Base-by-base conservation (phyloP, 257 asterid species). In the Primulina eburnea region DNA sequence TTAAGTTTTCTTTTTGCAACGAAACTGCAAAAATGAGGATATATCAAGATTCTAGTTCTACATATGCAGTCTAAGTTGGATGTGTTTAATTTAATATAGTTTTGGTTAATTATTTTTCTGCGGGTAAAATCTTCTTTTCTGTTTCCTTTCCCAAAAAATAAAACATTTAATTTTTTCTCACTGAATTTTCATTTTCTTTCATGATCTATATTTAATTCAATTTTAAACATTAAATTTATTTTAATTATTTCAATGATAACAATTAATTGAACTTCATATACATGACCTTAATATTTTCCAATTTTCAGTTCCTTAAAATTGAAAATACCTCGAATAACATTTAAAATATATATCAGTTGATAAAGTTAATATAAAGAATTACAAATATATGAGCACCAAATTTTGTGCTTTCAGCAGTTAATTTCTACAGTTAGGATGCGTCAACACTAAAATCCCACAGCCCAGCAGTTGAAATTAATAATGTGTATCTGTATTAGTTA, bases 341-440 rank as follows among this genome's bases (percentile, higher is more conserved):
- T 26, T 62, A 70, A 70, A 73, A 73, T 71, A 58, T 72, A 73
- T 71, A 58, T 72, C 70, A 65, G 72, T 32, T 61, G 75, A 60
- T 70, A 66, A 71, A 68, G 74, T 63, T 65, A 64, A 74, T 80
- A 43, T 62, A n/a, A 66, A 61, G 79, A 77, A 73, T 75, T 72
- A 40, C 73, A 17, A 50, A 52, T 69, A 62, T 67, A 57, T 60
- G 7, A 43, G 7, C 64, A 63, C 70, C 77, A 63, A 21, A 12
- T 69, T 62, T 60, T 55, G 34, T 57, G 53, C 33, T 38, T 66
- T 53, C 43, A 50, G 35, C 56, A 35, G 57, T 43, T 43, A 43
- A 43, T 43, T 43, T 26, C 0, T 64, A 28, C 62, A 35, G 20
- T 53, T 64, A 11, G n/a, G 55, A 43, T 43, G 18, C 10, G 17